phyloP scores from a whole-genome alignment of 2,329 filamentous ascomycete genomes.

The Xylaria sp. region DNA sequence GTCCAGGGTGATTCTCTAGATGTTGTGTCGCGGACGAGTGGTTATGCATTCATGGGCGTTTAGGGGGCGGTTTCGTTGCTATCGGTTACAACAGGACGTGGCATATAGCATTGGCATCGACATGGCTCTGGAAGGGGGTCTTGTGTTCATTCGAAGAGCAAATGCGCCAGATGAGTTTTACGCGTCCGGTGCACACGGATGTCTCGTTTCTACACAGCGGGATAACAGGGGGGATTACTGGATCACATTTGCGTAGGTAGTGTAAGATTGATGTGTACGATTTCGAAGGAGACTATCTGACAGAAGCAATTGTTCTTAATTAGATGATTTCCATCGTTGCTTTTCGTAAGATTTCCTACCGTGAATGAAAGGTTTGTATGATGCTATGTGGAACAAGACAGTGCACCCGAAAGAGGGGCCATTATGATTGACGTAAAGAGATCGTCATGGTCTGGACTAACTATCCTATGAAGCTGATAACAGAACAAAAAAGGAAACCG shows the following conservation, averaged over 20 bases:
- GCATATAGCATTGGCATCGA: constrained; percentile 22
- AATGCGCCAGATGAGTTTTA: neutral
- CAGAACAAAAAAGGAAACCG: too few relatives aligned
- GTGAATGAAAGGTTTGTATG: neutral
- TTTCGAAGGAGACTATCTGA: neutral
- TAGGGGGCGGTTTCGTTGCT: constrained; percentile 18
- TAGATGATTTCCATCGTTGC: constrained; percentile 7
- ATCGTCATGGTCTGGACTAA: too few relatives aligned
- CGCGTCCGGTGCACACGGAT: constrained; percentile 2
- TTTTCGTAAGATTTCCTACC: neutral
- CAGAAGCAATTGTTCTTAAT: constrained; percentile 3
- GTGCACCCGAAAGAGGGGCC: too few relatives aligned
- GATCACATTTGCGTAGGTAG: constrained; percentile 3
- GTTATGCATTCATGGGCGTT: constrained; percentile 33
- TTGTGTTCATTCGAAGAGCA: constrained; percentile 4
- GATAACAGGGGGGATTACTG: neutral
- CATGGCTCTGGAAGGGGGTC: neutral
- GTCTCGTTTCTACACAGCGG: neutral
- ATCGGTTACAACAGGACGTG: constrained; percentile 26
- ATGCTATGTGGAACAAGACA: too few relatives aligned
- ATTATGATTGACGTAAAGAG: neutral
- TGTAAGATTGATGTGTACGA: constrained; percentile 32
- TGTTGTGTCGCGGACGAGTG: neutral
- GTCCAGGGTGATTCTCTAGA: neutral
- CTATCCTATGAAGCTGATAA: too few relatives aligned